Conservation (phyloP, 1,284 basidiomycete genomes). For the Trametes pubescens region DNA sequence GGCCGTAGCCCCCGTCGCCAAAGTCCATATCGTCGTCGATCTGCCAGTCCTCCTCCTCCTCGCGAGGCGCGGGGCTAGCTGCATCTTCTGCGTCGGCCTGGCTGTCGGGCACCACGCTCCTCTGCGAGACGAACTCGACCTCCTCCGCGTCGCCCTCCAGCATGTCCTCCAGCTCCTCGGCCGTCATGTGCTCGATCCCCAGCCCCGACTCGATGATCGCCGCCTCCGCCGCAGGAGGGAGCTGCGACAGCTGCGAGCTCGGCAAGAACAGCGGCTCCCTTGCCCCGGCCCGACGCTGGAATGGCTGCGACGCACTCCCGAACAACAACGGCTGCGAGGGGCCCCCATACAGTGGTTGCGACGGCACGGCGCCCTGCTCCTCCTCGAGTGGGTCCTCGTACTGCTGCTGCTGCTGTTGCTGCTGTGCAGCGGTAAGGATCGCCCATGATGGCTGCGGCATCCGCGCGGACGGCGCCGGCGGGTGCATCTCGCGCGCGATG, state of each 20-base stretch:
- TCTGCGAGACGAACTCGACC: conserved; percentile 51
- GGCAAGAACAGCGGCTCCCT: conserved; percentile 68
- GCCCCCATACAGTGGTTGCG: neutral
- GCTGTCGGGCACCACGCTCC: neutral
- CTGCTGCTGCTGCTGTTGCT: neutral
- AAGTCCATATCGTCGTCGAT: conserved; percentile 18
- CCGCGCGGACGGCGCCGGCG: conserved; percentile 5
- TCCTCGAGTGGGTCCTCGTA: conserved; percentile 2
- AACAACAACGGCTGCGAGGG: neutral
- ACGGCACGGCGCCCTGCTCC: neutral
- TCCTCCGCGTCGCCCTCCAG: conserved; percentile 74
- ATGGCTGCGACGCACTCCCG: conserved; percentile 24
- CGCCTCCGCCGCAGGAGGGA: conserved; percentile 50
- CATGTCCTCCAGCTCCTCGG: conserved; percentile 67
- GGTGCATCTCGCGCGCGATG: conserved; percentile 33
- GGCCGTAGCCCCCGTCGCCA: conserved; percentile 17
- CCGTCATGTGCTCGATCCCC: conserved; percentile 69
- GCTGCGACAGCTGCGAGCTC: conserved; percentile 62
- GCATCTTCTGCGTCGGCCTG: neutral
- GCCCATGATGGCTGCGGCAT: conserved; percentile 31
- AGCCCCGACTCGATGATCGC: conserved; percentile 64
- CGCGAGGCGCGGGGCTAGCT: conserved; percentile 28
- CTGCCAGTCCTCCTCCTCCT: conserved; percentile 19
- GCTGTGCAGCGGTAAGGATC: conserved; percentile 29
- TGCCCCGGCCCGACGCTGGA: conserved; percentile 17